A percentile compares a stretch with the other conserved stretches of the same genome.
Conservation (phyloP, 768 basidiomycete genomes). For the Boletus reticuloceps region DNA sequence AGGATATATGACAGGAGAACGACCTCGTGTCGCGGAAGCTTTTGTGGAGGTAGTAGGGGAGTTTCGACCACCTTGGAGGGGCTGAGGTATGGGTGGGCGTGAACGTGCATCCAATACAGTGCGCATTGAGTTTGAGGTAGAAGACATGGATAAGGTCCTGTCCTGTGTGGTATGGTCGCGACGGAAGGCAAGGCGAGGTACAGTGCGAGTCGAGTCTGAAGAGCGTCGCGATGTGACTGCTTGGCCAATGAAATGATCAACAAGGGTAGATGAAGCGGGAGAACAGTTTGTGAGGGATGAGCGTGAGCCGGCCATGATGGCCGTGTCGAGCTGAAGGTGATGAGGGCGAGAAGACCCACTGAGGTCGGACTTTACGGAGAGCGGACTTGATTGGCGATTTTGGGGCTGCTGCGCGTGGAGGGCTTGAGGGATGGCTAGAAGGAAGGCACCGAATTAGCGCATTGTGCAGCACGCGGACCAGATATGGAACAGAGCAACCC, state of each 20-base stretch:
- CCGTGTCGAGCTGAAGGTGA: slow-evolving; percentile 62
- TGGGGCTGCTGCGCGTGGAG: slow-evolving; percentile 23
- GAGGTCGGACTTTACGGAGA: slow-evolving; percentile 39
- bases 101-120: slow-evolving; percentile 41
- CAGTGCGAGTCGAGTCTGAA: slow-evolving; percentile 65
- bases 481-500: slow-evolving; percentile 33
- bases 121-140: slow-evolving; percentile 50
- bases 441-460: slow-evolving; percentile 21
- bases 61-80: slow-evolving; percentile 39
- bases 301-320: slow-evolving; percentile 39
- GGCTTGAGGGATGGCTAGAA: slow-evolving; percentile 26
- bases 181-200: slow-evolving; percentile 50
- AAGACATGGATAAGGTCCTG: slow-evolving; percentile 76
- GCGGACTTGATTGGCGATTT: slow-evolving; percentile 35
- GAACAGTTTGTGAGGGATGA: slow-evolving; percentile 44
- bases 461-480: slow-evolving; percentile 25
- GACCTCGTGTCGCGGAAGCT: slow-evolving; percentile 38
- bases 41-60: slow-evolving; percentile 37
- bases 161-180: slow-evolving; percentile 64
- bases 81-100: slow-evolving; percentile 31
- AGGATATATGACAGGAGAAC: slow-evolving; percentile 87
- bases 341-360: slow-evolving; percentile 39
- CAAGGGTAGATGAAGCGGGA: slow-evolving; percentile 40
- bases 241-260: slow-evolving; percentile 31
- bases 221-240: slow-evolving; percentile 50